These are phyloP conservation scores for Septoria linicola DNA, from an alignment of 2,329 filamentous ascomycete genomes.

Conservation along the genomic window DNA sequence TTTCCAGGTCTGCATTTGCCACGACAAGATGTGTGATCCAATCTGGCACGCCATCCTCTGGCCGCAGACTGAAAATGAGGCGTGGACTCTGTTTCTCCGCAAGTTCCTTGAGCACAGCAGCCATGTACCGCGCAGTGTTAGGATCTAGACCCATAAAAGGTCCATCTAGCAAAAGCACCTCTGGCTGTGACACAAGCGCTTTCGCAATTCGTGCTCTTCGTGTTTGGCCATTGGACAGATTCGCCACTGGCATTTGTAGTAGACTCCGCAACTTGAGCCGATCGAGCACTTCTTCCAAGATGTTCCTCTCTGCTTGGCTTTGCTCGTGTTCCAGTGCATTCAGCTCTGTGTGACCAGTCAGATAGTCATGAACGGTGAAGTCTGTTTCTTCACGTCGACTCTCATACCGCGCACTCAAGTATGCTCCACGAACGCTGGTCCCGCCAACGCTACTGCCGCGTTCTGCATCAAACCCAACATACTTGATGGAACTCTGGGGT, in stretches of 20 bases:
- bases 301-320: slow-evolving; percentile 43
- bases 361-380: slow-evolving; percentile 77
- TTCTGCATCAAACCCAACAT: slow-evolving; percentile 86
- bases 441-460: slow-evolving; percentile 55
- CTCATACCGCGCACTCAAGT: slow-evolving; percentile 88
- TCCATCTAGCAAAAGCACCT: slow-evolving; percentile 83
- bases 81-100: slow-evolving; percentile 67
- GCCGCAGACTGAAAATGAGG: slow-evolving; percentile 73
- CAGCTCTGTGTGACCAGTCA: slow-evolving; percentile 77
- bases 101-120: slow-evolving; percentile 66
- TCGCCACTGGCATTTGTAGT: slow-evolving; percentile 78
- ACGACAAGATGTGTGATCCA: slow-evolving; percentile 88
- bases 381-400: slow-evolving; percentile 82
- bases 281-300: slow-evolving; percentile 62
- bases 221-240: slow-evolving; percentile 91
- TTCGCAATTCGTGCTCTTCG: slow-evolving; percentile 83
- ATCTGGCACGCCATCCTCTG: slow-evolving; percentile 81
- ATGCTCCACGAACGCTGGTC: slow-evolving; percentile 67
- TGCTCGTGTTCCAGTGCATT: slow-evolving; percentile 64
- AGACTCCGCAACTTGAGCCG: slow-evolving; percentile 70
- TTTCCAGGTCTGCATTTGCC: slow-evolving; percentile 64
- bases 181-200: slow-evolving; percentile 73
- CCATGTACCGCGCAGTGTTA: slow-evolving; percentile 70
- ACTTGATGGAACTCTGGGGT: slow-evolving; percentile 71
- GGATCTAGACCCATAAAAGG: slow-evolving; percentile 97